phyloP scores from a whole-genome alignment of 805 yeast genomes.

The Saccharomycopsis fermentans region DNA sequence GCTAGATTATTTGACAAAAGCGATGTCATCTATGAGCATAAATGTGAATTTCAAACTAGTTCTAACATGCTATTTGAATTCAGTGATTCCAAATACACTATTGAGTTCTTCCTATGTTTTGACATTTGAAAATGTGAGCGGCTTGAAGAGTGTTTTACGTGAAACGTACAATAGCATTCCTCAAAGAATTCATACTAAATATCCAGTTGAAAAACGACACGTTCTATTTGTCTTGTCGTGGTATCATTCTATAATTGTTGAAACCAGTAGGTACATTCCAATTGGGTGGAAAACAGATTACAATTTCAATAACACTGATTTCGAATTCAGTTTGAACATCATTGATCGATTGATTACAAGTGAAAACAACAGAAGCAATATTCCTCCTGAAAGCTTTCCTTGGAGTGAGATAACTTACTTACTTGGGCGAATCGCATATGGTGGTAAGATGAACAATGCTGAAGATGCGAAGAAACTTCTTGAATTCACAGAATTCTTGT shows the following conservation, averaged over 20 bases:
- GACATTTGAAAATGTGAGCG: constrained; percentile 53
- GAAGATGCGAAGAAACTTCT: constrained; percentile 32
- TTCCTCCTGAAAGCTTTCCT: constrained; percentile 39
- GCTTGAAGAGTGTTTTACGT: constrained; percentile 39
- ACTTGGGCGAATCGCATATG: constrained; percentile 45
- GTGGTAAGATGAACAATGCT: constrained; percentile 41
- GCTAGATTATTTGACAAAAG: constrained; percentile 45
- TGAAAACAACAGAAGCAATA: constrained; percentile 25
- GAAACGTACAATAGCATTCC: constrained; percentile 27
- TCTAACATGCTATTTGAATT: constrained; percentile 48
- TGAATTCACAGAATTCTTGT: constrained; percentile 29
- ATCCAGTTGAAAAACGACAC: constrained; percentile 36
- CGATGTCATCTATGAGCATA: constrained; percentile 27
- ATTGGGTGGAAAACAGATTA: constrained; percentile 50
- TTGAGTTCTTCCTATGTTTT: constrained; percentile 45
- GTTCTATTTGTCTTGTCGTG: constrained; percentile 50
- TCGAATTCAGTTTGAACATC: constrained; percentile 37
- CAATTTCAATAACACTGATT: constrained; percentile 70
- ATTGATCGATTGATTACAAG: constrained; percentile 32
- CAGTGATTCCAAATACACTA: constrained; percentile 44
- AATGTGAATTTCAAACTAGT: constrained; percentile 42
- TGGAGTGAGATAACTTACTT: constrained; percentile 44
- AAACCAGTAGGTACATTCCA: constrained; percentile 49
- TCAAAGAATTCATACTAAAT: constrained; percentile 16
- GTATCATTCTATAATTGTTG: constrained; percentile 58